These are phyloP conservation scores for Crithidia sp. DNA, from an alignment of 208 protist species.

Conservation along the genomic window DNA sequence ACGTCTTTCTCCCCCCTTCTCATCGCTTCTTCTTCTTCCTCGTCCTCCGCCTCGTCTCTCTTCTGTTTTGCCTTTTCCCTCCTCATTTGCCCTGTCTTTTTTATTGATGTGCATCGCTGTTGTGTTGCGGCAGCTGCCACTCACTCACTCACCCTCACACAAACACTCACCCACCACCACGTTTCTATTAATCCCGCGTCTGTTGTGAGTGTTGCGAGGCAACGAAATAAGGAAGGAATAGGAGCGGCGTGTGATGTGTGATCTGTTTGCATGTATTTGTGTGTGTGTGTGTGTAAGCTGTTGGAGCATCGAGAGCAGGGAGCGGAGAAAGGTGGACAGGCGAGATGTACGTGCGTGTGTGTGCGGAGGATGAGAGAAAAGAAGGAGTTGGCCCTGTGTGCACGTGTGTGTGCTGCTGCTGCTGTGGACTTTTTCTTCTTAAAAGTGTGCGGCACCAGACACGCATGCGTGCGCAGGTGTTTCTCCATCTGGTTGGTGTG, in stretches of 20 bases:
- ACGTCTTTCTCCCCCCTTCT: background rate
- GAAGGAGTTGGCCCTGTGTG: constrained; percentile 2
- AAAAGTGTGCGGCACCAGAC: too few species aligned
- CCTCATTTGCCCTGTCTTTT: background rate
- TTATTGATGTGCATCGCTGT: background rate
- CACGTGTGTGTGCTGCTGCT: background rate
- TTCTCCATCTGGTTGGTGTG: constrained; percentile 9
- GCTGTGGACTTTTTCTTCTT: background rate
- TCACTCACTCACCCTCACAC: too few species aligned
- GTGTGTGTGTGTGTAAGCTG: too few species aligned
- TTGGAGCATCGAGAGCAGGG: too few species aligned
- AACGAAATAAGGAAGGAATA: background rate
- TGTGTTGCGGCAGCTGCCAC: background rate
- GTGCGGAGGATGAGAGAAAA: too few species aligned
- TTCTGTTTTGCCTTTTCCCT: background rate
- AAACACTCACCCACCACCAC: too few species aligned
- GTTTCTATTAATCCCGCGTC: too few species aligned
- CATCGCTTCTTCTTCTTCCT: constrained; percentile 2
- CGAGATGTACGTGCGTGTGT: too few species aligned
- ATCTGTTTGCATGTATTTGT: too few species aligned
- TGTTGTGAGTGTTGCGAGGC: too few species aligned
- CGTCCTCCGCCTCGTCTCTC: background rate
- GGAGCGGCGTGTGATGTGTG: background rate
- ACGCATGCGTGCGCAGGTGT: background rate
- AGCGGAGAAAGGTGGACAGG: too few species aligned